Percentiles rank a stretch among this genome's conserved stretches.
These are phyloP conservation scores for Coemansia sp. DNA, from an alignment of 192 early-diverging fungal genomes.

Conservation along the genomic window DNA sequence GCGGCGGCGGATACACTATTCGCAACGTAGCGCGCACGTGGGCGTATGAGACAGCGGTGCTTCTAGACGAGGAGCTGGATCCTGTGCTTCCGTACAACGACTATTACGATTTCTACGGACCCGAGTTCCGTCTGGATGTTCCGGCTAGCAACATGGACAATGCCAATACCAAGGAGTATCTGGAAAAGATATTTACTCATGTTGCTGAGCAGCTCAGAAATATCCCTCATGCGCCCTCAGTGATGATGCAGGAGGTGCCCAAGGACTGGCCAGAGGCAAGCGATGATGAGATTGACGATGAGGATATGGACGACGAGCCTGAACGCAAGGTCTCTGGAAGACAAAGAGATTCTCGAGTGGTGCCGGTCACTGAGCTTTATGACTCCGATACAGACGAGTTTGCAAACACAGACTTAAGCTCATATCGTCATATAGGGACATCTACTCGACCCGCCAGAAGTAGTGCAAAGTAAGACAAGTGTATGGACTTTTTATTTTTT, in stretches of 20 bases:
- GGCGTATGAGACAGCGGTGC: constrained; percentile 91
- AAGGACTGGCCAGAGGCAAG: constrained; percentile 47
- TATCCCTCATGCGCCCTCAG: constrained; percentile 64
- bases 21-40: constrained; percentile 92
- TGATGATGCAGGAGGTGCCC: constrained; percentile 49
- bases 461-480: background rate
- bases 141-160: constrained; percentile 89
- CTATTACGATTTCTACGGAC: constrained; percentile 90
- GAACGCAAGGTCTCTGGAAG: constrained; percentile 35
- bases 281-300: constrained; percentile 43
- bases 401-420: constrained; percentile 4
- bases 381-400: constrained; percentile 46
- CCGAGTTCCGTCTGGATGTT: constrained; percentile 85
- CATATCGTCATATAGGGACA: constrained; percentile 46
- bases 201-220: constrained; percentile 63
- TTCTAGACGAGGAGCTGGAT: constrained; percentile 69
- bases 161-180: constrained; percentile 78
- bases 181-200: constrained; percentile 63
- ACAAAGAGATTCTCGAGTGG: constrained; percentile 42
- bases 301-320: constrained; percentile 26
- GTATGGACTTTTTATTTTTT: background rate
- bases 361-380: constrained; percentile 47
- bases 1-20: constrained; percentile 98
- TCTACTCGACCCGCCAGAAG: constrained; percentile 27
- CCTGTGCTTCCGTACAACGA: constrained; percentile 81